Evolutionary conservation across 345 rosid species (phyloP).

Genomic region (rapeseed (Brassica napus)): Da-Ae NC_063444.1:6389501-6390000

Average conservation of each 20-base stretch:
- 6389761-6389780: conserved; percentile 2
- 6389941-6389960: conserved; percentile 1
- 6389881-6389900: conserved; percentile 41
- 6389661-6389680: conserved; percentile 81
- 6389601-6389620: conserved; percentile 72
- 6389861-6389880: conserved; percentile 96
- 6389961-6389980: conserved; percentile 82
- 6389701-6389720: conserved; percentile 71
- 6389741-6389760: conserved; percentile 7
- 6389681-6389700: conserved; percentile 81
- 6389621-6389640: conserved; percentile 81
- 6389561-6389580: not conserved
- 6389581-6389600: conserved; percentile 58
- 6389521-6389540: not conserved
- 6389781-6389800: conserved; percentile 60
- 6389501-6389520: conserved; percentile 73
- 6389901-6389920: conserved; percentile 22
- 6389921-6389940: not conserved
- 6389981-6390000: conserved; percentile 91
- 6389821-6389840: conserved; percentile 87
- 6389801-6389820: conserved; percentile 89
- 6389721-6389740: conserved; percentile 42
- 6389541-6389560: not conserved
- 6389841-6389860: conserved; percentile 87
- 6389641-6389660: conserved; percentile 85